These are phyloP conservation scores for Cercophora sp. DNA, from an alignment of 495 filamentous ascomycete genomes.

Conservation along the genomic window DNA sequence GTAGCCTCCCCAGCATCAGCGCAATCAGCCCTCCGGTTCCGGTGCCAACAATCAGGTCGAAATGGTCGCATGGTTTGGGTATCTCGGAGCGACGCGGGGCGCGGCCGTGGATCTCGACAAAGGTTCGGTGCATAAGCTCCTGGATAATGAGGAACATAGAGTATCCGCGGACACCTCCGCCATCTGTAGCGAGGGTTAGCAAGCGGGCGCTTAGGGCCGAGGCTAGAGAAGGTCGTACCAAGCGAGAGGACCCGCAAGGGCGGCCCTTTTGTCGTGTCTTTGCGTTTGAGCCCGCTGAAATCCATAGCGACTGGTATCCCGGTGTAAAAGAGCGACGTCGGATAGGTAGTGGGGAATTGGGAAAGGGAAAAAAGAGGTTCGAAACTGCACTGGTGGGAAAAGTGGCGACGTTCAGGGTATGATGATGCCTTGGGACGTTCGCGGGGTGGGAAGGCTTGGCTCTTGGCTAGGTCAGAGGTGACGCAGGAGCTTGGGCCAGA, in stretches of 20 bases:
- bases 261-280: constrained; percentile 92
- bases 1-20: constrained; percentile 88
- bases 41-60: constrained; percentile 92
- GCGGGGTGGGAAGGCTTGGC: constrained; percentile 18
- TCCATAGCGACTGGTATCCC: no score
- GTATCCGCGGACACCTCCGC: constrained; percentile 93
- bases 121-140: constrained; percentile 92
- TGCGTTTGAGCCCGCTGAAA: constrained; percentile 49
- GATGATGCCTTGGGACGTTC: constrained; percentile 13
- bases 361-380: no score
- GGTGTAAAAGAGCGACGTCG: no score
- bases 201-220: not conserved
- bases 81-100: constrained; percentile 83
- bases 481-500: constrained; percentile 25
- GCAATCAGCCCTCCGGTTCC: constrained; percentile 95
- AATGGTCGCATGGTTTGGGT: constrained; percentile 96
- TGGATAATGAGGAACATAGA: constrained; percentile 94
- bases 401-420: constrained; percentile 4
- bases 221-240: constrained; percentile 50
- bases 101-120: constrained; percentile 78
- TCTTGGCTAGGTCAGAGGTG: constrained; percentile 15
- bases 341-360: no score
- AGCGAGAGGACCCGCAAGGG: constrained; percentile 88
- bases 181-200: constrained; percentile 56
- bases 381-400: no score